These are phyloP conservation scores for Alternaria infectoria DNA, from an alignment of 2,329 filamentous ascomycete species.

Conservation along the genomic window DNA sequence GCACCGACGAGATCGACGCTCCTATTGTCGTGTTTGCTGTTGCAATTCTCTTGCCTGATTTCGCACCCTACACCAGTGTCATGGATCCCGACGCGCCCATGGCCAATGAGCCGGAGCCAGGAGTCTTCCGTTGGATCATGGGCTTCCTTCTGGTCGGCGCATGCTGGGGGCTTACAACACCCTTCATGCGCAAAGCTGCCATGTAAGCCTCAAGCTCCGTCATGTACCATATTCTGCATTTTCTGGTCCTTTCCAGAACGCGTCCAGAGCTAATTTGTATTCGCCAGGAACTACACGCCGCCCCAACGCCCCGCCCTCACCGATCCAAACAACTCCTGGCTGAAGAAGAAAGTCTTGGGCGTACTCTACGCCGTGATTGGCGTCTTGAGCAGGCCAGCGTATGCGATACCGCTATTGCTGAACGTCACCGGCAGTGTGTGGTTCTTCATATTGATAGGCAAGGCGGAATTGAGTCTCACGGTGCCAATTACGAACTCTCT, in stretches of 20 bases:
- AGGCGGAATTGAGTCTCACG: constrained; percentile 89
- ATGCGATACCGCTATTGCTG: constrained; percentile 81
- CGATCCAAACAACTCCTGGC: constrained; percentile 59
- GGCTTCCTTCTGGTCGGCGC: constrained; percentile 90
- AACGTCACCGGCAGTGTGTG: constrained; percentile 94
- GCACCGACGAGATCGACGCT: background rate
- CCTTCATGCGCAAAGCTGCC: constrained; percentile 87
- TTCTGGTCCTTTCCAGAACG: too few relatives aligned
- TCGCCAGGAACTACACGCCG: constrained; percentile 65
- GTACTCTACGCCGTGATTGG: constrained; percentile 78
- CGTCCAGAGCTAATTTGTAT: background rate
- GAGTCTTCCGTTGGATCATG: constrained; percentile 79
- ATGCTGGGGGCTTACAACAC: constrained; percentile 90
- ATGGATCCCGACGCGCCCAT: constrained; percentile 43
- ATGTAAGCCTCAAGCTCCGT: constrained; percentile 44
- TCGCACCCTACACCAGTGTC: background rate
- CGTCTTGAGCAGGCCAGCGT: constrained; percentile 78
- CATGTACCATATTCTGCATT: background rate
- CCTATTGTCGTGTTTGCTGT: background rate
- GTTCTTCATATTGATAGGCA: constrained; percentile 94
- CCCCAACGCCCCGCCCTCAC: constrained; percentile 41
- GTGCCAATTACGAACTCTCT: constrained; percentile 94
- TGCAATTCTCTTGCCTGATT: background rate
- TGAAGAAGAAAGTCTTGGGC: constrained; percentile 67
- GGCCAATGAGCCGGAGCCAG: constrained; percentile 40